Evolutionary conservation across 2,329 filamentous ascomycete species (phyloP), one percentile per base, ranked within the genome.

Genomic region (Graphium sp.): DNA sequence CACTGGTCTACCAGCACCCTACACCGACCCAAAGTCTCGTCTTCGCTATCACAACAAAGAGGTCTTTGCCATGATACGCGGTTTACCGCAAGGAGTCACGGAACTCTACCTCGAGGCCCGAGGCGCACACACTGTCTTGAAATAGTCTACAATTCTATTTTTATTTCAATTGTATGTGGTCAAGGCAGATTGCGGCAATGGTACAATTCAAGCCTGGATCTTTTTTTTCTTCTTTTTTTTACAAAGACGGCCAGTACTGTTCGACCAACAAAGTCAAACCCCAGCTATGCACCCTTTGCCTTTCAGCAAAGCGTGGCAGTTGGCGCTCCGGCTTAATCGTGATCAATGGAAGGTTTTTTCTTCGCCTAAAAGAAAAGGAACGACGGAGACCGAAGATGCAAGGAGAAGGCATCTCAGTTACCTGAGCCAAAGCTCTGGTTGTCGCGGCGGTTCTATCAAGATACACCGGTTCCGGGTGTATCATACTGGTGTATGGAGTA

Each of bases 291-390:
- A 78, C 72, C 73, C 61, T 56, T 51, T 51, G 62, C 70, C 79
- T 91, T 58, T 92, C 80, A 60, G 69, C 56, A 57, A 60, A 64
- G 72, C 66, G 72, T 74, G 81, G 68, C 75, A 85, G 73, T 74
- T 76, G 74, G 70, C 71, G 81, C 84, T 92, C 85, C 85, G 84
- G 85, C 85, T 94, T 93, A 93, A 89, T 92, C 77, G 82, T 76
- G 80, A 82, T 82, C 78, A n/a, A 45, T 39, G 35, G 37, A 34
- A 24, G 35, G 35, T 52, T 67, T 69, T 50, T 53, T 92, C 68
- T 92, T 62, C 77, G 84, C 83, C 81, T 67, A 53, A 32, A 29
- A 30, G 35, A 35, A 28, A 30, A 52, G 39, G 39, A 53, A 56
- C 64, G 70, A 78, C 74, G 66, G 64, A 62, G 78, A 89, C 83